phyloP scores from a whole-genome alignment of 2,329 filamentous ascomycete species.

The Penicillium expansum region DNA sequence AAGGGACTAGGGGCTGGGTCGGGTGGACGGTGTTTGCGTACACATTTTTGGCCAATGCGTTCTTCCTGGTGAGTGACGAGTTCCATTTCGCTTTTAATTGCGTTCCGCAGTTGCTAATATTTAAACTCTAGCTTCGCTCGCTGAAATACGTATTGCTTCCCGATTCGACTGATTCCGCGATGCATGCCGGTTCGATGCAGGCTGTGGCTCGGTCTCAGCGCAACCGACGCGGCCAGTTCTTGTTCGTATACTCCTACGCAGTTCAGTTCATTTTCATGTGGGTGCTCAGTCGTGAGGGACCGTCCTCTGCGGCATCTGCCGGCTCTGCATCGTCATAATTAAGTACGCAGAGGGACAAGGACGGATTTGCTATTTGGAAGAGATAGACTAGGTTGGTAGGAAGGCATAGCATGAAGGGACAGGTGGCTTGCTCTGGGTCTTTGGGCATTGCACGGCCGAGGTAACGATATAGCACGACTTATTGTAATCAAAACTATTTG shows the following conservation, averaged over 20 bases:
- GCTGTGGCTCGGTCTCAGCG: conserved; percentile 80
- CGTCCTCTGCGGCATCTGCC: conserved; percentile 27
- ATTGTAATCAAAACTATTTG: conserved; percentile 26
- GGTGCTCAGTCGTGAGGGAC: conserved; percentile 60
- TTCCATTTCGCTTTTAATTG: neutral
- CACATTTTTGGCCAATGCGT: conserved; percentile 88
- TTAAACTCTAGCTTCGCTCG: conserved; percentile 71
- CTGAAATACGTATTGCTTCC: conserved; percentile 94
- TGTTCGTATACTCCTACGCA: conserved; percentile 91
- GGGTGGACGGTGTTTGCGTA: conserved; percentile 89
- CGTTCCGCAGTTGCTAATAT: neutral
- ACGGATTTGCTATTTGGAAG: conserved; percentile 4
- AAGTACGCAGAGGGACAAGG: neutral
- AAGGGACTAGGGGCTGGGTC: conserved; percentile 81
- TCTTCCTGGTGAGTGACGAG: conserved; percentile 72
- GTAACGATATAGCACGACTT: conserved; percentile 30
- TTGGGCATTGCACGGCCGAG: conserved; percentile 4
- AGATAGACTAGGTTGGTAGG: conserved; percentile 14
- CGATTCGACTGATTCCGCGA: conserved; percentile 67
- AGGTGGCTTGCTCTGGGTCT: conserved; percentile 9
- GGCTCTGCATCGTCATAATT: conserved; percentile 14
- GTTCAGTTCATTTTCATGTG: conserved; percentile 97
- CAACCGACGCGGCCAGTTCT: conserved; percentile 83
- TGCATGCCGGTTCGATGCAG: conserved; percentile 59
- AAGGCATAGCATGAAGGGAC: conserved; percentile 7